Evolutionary conservation across 1,139 yeast genomes (phyloP).

Genomic region (Kodamaea derodonti): DNA sequence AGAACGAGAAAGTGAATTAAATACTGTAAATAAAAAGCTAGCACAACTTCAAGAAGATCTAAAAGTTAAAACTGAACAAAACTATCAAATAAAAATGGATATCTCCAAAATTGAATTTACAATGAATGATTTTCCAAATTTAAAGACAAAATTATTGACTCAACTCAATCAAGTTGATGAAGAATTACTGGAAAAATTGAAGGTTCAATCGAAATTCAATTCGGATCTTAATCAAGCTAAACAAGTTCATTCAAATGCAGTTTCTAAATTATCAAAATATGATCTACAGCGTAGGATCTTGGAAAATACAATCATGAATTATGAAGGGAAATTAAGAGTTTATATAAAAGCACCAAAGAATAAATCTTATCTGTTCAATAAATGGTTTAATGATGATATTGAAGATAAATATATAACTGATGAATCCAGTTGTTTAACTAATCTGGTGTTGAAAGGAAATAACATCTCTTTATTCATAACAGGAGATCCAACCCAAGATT

Average conservation of each 20-base stretch:
- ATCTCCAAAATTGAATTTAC: slow-evolving; percentile 12
- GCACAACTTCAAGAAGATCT: slow-evolving; percentile 7
- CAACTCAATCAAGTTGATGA: slow-evolving; percentile 10
- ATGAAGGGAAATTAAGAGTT: slow-evolving; percentile 35
- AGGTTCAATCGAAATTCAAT: slow-evolving; percentile 2
- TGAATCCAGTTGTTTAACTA: slow-evolving; percentile 20
- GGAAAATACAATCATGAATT: slow-evolving; percentile 52
- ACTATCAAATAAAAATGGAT: slow-evolving; percentile 5
- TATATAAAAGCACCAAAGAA: slow-evolving; percentile 14
- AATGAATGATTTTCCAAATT: slow-evolving; percentile 13
- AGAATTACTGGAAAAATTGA: not conserved
- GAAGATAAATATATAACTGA: slow-evolving; percentile 12
- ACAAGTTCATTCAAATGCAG: slow-evolving; percentile 9
- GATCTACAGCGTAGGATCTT: slow-evolving; percentile 34
- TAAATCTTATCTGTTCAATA: slow-evolving; percentile 11
- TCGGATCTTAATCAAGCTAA: slow-evolving; percentile 5
- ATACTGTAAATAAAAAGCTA: slow-evolving; percentile 6
- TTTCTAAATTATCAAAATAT: slow-evolving; percentile 19
- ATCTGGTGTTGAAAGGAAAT: slow-evolving; percentile 14
- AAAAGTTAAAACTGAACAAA: slow-evolving; percentile 1
- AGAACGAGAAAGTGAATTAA: slow-evolving; percentile 9
- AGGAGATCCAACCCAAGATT: slow-evolving; percentile 11
- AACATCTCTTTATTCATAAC: slow-evolving; percentile 19
- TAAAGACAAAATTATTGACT: slow-evolving; percentile 9
- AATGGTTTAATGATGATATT: slow-evolving; percentile 17